Base-by-base conservation (phyloP, 371 early-diverging fungal genomes). In the Lichtheimia ornata region DNA sequence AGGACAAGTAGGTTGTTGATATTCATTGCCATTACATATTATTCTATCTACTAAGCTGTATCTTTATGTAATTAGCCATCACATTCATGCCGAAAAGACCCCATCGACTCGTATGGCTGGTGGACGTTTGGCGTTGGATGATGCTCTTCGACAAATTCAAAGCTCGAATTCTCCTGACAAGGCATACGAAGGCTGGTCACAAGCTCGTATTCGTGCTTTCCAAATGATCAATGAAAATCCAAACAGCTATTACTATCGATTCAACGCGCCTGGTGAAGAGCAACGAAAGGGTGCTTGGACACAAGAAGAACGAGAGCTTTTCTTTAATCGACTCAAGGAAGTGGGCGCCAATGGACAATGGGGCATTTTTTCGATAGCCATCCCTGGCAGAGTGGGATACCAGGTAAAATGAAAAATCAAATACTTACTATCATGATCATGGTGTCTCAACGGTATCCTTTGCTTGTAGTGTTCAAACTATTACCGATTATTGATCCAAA, bases 231-330 rank as follows among this genome's bases (percentile, higher is more conserved):
- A 92, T 49, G 86, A 84, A 50, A 93, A 93, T 55, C 97, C 97
- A 50, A 96, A 96, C 72, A 89, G 92, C 22, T 96, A 96, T 67
- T 96, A 96, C 66, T 96, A 96, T 71, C 88, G 95, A n/a, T 96
- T 96, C 74, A 96, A 96, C 71, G 95, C 94, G 0, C 97, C 97
- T 0, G 95, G 95, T 9, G 95, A 96, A 69, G 90, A 88, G 61
- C 97, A 96, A 63, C 83, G 87, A 40, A 93, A 90, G 56, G 95
- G 95, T 2, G 84, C 82, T 53, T 95, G 97, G 97, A 88, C 91
- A 12, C 72, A 80, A 25, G 82, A 89, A 54, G 97, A 96, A 72
- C 83, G 87, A 60, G 72, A 79, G 57, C 72, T 94, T 41, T 96
- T 96, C 71, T 85, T 93, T 63, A 70, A 84, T 28, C 82, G 95